A percentile compares a stretch with the other conserved stretches of the same genome.
Evolutionary conservation across 1,139 yeast species (phyloP).

Genomic region (Yamadazyma siamensis): DNA sequence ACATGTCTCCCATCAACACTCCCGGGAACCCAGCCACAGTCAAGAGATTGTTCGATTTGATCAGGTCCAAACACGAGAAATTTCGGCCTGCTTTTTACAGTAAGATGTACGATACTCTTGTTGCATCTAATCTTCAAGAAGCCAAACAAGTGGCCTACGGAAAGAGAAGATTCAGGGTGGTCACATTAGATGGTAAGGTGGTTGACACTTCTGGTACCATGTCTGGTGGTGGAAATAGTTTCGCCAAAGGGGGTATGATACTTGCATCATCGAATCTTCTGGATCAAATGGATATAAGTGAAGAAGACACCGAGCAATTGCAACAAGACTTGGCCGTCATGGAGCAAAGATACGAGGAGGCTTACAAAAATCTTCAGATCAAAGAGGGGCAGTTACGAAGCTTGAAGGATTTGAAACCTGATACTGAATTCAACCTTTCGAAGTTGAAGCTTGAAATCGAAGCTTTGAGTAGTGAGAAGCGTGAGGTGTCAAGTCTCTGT

Average conservation of each 20-base stretch:
- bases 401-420: constrained; percentile 65
- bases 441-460: constrained; percentile 65
- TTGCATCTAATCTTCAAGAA: constrained; percentile 71
- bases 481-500: constrained; percentile 36
- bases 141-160: constrained; percentile 93
- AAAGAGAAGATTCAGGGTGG: constrained; percentile 75
- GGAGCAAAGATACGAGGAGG: constrained; percentile 55
- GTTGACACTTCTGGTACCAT: constrained; percentile 96
- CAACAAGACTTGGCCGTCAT: constrained; percentile 50
- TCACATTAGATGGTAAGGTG: constrained; percentile 86
- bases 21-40: constrained; percentile 66
- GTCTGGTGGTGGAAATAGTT: constrained; percentile 90
- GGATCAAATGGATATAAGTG: constrained; percentile 33
- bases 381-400: constrained; percentile 60
- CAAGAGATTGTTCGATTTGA: constrained; percentile 81
- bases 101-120: constrained; percentile 82
- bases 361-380: constrained; percentile 51
- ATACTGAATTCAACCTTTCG: constrained; percentile 60
- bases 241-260: constrained; percentile 64
- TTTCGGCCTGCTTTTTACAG: constrained; percentile 89
- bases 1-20: constrained; percentile 59
- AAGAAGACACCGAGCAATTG: constrained; percentile 56
- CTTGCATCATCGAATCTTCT: constrained; percentile 25
- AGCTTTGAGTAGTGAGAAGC: constrained; percentile 47
- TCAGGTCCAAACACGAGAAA: constrained; percentile 60